Base-by-base conservation (phyloP, 441 rosid genomes). In the Populus hybrid region DNA sequence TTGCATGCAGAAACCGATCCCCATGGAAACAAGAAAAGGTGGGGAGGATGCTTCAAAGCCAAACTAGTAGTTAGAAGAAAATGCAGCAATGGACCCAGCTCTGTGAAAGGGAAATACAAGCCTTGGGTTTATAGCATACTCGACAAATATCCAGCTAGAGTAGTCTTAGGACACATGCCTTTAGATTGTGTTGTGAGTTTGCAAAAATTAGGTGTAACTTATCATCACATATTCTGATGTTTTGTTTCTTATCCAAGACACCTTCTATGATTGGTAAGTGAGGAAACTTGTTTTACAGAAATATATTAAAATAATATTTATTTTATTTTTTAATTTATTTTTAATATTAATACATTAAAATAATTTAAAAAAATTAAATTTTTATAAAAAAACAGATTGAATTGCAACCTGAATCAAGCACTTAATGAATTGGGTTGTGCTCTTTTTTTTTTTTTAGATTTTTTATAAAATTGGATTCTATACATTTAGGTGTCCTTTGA, bases 21-120 rank as follows among this genome's bases (percentile, higher is more conserved):
- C 32, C 38, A 42, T 75, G 12, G 16, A 18, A 8, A 1, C n/a
- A 24, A 38, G n/a, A 46, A 8, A 1, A 26, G 20, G 18, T 42
- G 70, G 8, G 20, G 50, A 61, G 76, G 32, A 59, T 63, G 69
- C 69, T 73, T 74, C 77, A 26, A 38, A 24, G 16, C 61, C 18
- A 65, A 38, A 40, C 63, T 65, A 65, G 9, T 28, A 40, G 64
- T 40, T 64, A 38, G 61, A 34, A 46, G 4, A 63, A 46, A 46
- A 46, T 14, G 57, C 30, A 3, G 34, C 67, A 28, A 59, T 73
- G 10, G 30, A 20, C 20, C 32, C 50, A 73, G 54, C 46, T 38
- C 10, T 57, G 24, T 10, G 65, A 50, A 24, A 72, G 30, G 23
- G 32, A 30, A 26, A 72, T 28, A 10, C 26, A 10, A 4, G 16